phyloP scores from a whole-genome alignment of 2,329 filamentous ascomycete species.

The Verticillium longisporum region DNA sequence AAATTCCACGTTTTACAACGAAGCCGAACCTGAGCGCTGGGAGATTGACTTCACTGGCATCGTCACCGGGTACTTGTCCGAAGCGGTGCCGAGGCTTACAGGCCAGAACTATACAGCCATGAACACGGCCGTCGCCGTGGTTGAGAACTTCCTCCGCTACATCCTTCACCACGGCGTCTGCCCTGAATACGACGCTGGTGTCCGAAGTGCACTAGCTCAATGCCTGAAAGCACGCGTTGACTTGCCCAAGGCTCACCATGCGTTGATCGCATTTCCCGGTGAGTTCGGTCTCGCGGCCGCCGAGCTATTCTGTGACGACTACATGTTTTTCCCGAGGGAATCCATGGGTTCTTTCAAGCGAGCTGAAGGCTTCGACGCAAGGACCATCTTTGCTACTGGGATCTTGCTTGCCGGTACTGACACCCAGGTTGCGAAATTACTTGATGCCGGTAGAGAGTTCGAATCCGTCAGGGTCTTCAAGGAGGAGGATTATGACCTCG shows the following conservation, averaged over 20 bases:
- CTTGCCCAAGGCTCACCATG: constrained; percentile 49
- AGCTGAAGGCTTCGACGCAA: constrained; percentile 33
- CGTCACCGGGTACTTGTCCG: constrained; percentile 71
- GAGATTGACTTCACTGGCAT: constrained; percentile 75
- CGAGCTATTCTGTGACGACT: constrained; percentile 50
- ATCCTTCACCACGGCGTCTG: constrained; percentile 82
- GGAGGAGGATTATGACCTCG: constrained; percentile 49
- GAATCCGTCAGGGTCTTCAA: constrained; percentile 31
- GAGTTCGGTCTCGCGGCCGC: constrained; percentile 73
- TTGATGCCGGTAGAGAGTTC: constrained; percentile 8
- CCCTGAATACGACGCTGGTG: constrained; percentile 65
- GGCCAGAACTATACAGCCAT: constrained; percentile 49
- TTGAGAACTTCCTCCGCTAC: constrained; percentile 86
- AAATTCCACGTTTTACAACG: constrained; percentile 44
- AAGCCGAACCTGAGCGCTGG: constrained; percentile 51
- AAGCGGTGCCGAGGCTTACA: constrained; percentile 35
- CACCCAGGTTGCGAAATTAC: neutral
- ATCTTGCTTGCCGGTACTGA: constrained; percentile 28
- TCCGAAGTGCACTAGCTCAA: constrained; percentile 57
- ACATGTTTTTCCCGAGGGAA: constrained; percentile 7
- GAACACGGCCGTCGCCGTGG: constrained; percentile 55
- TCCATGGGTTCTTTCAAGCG: constrained; percentile 18
- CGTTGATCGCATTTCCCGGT: constrained; percentile 57
- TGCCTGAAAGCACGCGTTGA: constrained; percentile 64
- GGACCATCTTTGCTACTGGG: constrained; percentile 34